Base-by-base conservation (phyloP, 768 basidiomycete species). In the Collybia sordida region DNA sequence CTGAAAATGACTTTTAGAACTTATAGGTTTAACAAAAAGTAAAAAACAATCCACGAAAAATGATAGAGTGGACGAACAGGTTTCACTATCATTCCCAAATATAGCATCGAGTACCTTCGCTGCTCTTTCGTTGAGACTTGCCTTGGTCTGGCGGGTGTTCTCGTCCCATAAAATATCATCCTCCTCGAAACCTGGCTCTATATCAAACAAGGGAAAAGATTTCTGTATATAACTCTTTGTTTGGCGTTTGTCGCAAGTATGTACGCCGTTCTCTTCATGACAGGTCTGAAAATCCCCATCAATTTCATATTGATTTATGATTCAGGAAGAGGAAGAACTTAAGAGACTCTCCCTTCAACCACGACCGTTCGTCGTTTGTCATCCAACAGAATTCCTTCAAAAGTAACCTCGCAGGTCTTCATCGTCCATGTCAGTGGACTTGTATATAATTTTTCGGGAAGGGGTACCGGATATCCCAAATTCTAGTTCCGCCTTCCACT, bases 181-280 rank as follows among this genome's bases (percentile, higher is more conserved):
- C 59, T 90, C 88, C 0, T 74, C 64, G 46, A 91, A 79, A 0
- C 73, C 78, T 1, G 63, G 59, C 57, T 90, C 86, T 39, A 88
- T 75, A 6, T 45, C 54, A 59, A 83, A 83, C 4, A 65, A 61
- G 0, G 83, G 81, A 59, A 80, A 88, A 5, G 72, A 56, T 0
- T 50, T 49, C 0, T 63, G 56, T 51, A 90, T 83, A 47, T 78
- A 72, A 0, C 78, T 71, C 25, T 66, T 70, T 2, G 73, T 69
- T 17, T 72, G 70, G 12, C 88, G 78, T 54, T 78, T 76, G 63
- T 91, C 88, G 58, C 86, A 89, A 0, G 87, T 88, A 51, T 89
- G 86, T 1, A 79, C 74, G 0, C 87, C 81, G 51, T 80, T 78
- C 52, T 74, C 74, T 63, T 91, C 89, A 24, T 88, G 79, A 42